A percentile compares a stretch with the other conserved stretches of the same genome.
Evolutionary conservation across 139 green algal species (phyloP).

Genomic region (Tetradesmus obliquus): DNA sequence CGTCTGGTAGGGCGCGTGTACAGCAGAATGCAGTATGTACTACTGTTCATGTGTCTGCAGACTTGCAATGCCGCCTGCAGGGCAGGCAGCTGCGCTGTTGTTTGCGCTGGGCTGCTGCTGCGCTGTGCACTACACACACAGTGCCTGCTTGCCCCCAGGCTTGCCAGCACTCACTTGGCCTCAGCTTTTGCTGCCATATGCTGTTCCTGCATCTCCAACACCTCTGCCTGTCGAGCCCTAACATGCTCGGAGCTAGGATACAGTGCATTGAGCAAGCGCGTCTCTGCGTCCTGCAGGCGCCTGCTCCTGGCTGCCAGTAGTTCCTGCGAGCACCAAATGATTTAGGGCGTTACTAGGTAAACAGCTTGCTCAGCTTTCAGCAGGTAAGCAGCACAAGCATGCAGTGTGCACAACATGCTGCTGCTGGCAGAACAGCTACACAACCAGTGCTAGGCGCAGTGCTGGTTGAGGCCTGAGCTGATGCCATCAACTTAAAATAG

Average conservation of each 20-base stretch:
- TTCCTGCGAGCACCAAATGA: neutral
- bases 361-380: neutral
- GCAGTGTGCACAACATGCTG: neutral
- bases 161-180: neutral
- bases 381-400: neutral
- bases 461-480: neutral
- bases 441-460: neutral
- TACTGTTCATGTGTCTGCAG: no score
- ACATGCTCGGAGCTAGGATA: constrained; percentile 24
- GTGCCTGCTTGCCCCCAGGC: neutral
- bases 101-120: neutral
- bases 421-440: neutral
- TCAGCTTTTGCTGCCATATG: constrained; percentile 5
- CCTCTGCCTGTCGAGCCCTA: neutral
- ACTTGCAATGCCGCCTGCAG: no score
- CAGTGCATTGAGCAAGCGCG: neutral
- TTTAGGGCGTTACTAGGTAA: neutral
- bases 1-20: no score
- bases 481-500: neutral
- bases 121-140: neutral
- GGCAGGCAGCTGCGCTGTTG: neutral
- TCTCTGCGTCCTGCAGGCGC: constrained; percentile 12
- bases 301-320: constrained; percentile 10
- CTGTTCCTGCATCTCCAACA: constrained; percentile 21
- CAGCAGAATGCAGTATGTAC: no score